Evolutionary conservation across 225 moss, liverwort and hornwort species (phyloP).

Genomic region (Bryum argenteum): DNA sequence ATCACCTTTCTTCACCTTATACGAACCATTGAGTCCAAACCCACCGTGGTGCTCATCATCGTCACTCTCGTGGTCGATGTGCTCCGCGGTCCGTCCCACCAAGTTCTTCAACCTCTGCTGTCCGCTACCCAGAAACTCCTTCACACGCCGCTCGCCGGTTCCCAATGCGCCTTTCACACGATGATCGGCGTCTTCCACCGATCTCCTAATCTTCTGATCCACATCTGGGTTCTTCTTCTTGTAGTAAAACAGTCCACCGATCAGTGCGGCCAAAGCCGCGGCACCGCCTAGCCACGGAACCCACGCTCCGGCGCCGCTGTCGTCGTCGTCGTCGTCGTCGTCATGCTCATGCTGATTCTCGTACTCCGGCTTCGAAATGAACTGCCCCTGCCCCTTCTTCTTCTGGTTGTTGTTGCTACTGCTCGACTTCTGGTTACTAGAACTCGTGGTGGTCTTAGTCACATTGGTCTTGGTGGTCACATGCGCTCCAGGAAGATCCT

Average conservation of each 20-base stretch:
- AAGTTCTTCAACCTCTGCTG: conserved; percentile 32
- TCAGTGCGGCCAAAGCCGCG: conserved; percentile 27
- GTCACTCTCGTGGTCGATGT: background rate
- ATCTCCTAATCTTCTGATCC: conserved; percentile 18
- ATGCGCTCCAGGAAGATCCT: background rate
- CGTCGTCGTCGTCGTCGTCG: background rate
- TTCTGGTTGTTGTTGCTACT: background rate
- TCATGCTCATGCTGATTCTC: conserved; percentile 5
- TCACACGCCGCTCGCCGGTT: conserved; percentile 31
- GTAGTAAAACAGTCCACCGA: conserved; percentile 28
- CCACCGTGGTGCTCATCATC: conserved; percentile 7
- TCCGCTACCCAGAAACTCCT: conserved; percentile 32
- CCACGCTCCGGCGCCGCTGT: conserved; percentile 25
- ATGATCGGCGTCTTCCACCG: conserved; percentile 18
- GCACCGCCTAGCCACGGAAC: conserved; percentile 29
- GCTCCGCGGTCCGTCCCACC: conserved; percentile 25
- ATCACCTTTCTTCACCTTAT: conserved; percentile 78
- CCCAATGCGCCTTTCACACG: conserved; percentile 30
- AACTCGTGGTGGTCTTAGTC: conserved; percentile 5
- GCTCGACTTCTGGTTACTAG: background rate
- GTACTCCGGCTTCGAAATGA: conserved; percentile 38
- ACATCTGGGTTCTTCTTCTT: conserved; percentile 32
- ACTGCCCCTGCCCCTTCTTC: conserved; percentile 38
- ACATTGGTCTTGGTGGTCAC: too few relatives aligned
- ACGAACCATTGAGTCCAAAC: conserved; percentile 22